A percentile compares a stretch with the other conserved stretches of the same genome.
Evolutionary conservation across 805 yeast genomes (phyloP).

Genomic region (Kazachstania viticola): DNA sequence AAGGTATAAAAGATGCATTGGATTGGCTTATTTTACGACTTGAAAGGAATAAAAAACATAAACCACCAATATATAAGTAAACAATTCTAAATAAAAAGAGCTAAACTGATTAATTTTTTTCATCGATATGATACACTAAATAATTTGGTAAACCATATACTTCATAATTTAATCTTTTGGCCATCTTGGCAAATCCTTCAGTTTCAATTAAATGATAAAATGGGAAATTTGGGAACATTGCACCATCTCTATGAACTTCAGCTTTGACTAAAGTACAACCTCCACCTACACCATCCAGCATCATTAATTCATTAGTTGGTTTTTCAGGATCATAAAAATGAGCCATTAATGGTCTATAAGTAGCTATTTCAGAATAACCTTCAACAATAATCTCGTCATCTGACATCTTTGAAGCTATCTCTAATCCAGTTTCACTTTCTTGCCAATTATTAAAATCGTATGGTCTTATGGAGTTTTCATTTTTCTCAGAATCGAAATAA

Average conservation of each 20-base stretch:
- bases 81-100: no score
- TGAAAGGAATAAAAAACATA: conserved; percentile 31
- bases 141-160: conserved; percentile 92
- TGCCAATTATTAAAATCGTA: conserved; percentile 97
- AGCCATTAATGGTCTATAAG: conserved; percentile 93
- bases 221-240: conserved; percentile 98
- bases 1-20: conserved; percentile 76
- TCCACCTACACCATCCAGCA: conserved; percentile 95
- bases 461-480: conserved; percentile 55
- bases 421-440: conserved; percentile 68
- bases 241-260: conserved; percentile 97
- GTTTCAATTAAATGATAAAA: conserved; percentile 95
- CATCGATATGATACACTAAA: conserved; percentile 83
- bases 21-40: conserved; percentile 79
- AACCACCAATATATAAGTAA: conserved; percentile 28
- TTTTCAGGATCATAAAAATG: conserved; percentile 62
- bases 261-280: conserved; percentile 94
- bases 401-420: conserved; percentile 56
- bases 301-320: conserved; percentile 56
- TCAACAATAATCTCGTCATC: conserved; percentile 92
- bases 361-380: conserved; percentile 88
- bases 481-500: conserved; percentile 47
- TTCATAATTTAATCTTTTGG: conserved; percentile 83
- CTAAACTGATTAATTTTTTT: conserved; percentile 18
- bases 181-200: conserved; percentile 98